Base-by-base conservation (phyloP, 208 protist species). In the Leishmania turanica region DNA sequence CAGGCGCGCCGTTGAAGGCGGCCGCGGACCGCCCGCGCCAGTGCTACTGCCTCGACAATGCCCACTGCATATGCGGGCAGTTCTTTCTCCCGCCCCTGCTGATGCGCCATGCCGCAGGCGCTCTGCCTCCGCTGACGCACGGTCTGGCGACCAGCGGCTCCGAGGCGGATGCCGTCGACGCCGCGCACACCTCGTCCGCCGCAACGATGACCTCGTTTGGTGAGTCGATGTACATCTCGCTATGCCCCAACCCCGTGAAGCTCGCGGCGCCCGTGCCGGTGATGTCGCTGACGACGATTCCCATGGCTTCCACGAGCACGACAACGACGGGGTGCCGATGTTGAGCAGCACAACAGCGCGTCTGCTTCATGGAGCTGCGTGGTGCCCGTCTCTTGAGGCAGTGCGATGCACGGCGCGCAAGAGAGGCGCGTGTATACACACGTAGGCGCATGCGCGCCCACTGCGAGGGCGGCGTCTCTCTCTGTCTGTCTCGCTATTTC, bases 21-120 rank as follows among this genome's bases (percentile, higher is more conserved):
- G 64, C 75, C 11, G 24, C 56, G 24, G 74, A 58, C 53, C 74
- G 19, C 74, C 42, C 8, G 37, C 21, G 74, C 24, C 37, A 62
- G 40, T 85, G 82, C 77, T 82, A 79, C 53, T 85, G 82, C 78
- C 77, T 82, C 27, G 82, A 82, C 71, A 78, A 85, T 6, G 82
- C 65, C 8, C 47, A 76, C 42, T 85, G 82, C 82, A 81, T 85
- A 58, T 82, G 82, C 47, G 58, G 51, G 21, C 45, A 62, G 21
- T 70, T 85, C 56, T 21, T 37, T 42, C 72, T 85, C 34, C 82
- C 82, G 0, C 78, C 82, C 15, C 77, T 85, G 37, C 42, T 85
- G n/a, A 68, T 64, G 15, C 53, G 47, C 70, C 60, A 65, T 49
- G 11, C 71, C 21, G 8, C 76, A 21, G 37, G 13, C 4, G 56